Percentiles rank a stretch among this genome's conserved stretches.
Conservation (phyloP, 2,329 filamentous ascomycete species). For the Xylaria polymorpha region DNA sequence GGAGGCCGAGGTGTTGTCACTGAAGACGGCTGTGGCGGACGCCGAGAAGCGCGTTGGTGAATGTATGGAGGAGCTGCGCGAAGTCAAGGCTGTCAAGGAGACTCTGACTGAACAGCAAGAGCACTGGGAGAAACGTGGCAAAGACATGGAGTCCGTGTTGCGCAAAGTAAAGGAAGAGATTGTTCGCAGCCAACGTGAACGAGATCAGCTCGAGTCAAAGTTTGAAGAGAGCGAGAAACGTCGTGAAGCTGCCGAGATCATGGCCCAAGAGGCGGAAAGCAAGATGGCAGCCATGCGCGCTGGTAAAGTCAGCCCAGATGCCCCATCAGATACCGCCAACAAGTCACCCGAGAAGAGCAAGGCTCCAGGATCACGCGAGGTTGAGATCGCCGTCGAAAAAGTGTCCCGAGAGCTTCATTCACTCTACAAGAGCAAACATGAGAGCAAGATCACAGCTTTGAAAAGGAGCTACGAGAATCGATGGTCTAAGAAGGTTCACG, state of each 20-base stretch:
- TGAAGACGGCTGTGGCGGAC: conserved; percentile 88
- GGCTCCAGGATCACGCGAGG: conserved; percentile 64
- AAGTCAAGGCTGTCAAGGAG: conserved; percentile 77
- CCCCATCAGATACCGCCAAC: conserved; percentile 38
- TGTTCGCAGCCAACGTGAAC: conserved; percentile 79
- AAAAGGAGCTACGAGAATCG: conserved; percentile 87
- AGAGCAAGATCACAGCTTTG: conserved; percentile 91
- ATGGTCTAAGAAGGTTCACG: conserved; percentile 87
- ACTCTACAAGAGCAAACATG: conserved; percentile 96
- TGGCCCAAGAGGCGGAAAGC: conserved; percentile 80
- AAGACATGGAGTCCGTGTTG: conserved; percentile 86
- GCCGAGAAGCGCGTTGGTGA: conserved; percentile 93
- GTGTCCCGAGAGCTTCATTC: conserved; percentile 93
- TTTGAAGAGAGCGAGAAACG: conserved; percentile 82
- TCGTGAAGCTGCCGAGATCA: conserved; percentile 77
- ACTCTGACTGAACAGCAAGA: conserved; percentile 79
- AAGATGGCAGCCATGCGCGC: conserved; percentile 80
- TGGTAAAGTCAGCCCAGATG: conserved; percentile 62
- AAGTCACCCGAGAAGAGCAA: conserved; percentile 56
- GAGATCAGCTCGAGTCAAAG: conserved; percentile 80
- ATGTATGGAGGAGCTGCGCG: conserved; percentile 83
- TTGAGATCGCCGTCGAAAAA: conserved; percentile 87
- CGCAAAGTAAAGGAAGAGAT: conserved; percentile 86
- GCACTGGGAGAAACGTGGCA: conserved; percentile 84
- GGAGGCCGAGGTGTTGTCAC: conserved; percentile 87